Evolutionary conservation across 441 rosid genomes (phyloP), one percentile per base, ranked within the genome.

Genomic region (Gossypium gossypioides): DNA sequence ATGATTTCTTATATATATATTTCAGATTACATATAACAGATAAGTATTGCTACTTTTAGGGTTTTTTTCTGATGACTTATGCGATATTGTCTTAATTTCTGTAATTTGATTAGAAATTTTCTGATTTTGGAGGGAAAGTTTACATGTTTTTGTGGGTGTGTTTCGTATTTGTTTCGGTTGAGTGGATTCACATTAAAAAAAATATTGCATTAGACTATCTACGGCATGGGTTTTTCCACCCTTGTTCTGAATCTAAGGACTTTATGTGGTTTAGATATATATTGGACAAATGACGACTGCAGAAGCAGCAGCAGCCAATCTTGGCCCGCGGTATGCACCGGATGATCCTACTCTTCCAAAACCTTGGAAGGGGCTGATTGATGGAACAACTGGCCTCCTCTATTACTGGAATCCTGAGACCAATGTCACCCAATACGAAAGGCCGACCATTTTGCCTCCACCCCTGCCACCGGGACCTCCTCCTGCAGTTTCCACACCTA

Each of bases 321-420:
- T 81, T 69, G 98, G 95, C 68, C 96, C 93, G 1, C 79, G 95
- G 24, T 93, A 86, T 80, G 97, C 97, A 2, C 98, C 97, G 0
- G 98, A 91, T 61, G 98, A 93, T 66, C 95, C 96, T 4, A 83
- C 88, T 46, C 95, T 93, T 78, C 98, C 98, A 0, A 84, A 86
- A 79, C 97, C 98, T 19, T 93, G 98, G 98, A 80, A 81, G 78
- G 97, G 97, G 51, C 74, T 93, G 79, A 90, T 93, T 62, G 98
- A 93, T 79, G 96, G 97, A 52, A 88, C 86, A 82, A 88, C 89
- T 0, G 93, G 92, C 32, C 50, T 83, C 69, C 40, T 87, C 10
- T 93, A 93, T 75, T 93, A 86, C 72, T 93, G 98, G 98, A 90
- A 93, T 80, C 98, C 96, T 13, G 98, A 93, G 75, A 90, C 93